Conservation (phyloP, 2,329 filamentous ascomycete genomes). For the Drechslerella coelobrocha region DNA sequence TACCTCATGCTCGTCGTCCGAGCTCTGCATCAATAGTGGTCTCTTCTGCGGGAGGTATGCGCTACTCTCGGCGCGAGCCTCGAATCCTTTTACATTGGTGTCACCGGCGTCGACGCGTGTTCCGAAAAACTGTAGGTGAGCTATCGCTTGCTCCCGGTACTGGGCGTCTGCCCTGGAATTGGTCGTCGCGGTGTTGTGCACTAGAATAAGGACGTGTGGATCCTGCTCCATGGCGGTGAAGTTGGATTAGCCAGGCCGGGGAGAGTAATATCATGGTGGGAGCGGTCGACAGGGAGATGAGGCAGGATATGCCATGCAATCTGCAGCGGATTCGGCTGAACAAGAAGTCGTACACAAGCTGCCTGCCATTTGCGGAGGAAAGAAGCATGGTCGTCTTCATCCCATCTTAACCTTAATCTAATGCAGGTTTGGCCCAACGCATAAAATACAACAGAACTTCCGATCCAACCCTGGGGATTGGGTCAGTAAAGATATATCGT, state of each 20-base stretch:
- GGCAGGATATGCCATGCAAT: background rate
- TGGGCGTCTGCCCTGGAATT: constrained; percentile 26
- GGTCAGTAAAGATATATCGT: too few species aligned
- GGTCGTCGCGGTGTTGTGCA: constrained; percentile 35
- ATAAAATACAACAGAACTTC: background rate
- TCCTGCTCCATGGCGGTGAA: constrained; percentile 39
- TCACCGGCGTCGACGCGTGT: constrained; percentile 14
- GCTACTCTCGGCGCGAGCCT: background rate
- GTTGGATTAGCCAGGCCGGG: constrained; percentile 1
- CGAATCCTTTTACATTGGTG: background rate
- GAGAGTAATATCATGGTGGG: constrained; percentile 15
- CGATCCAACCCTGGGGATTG: too few species aligned
- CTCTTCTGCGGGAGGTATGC: constrained; percentile 8
- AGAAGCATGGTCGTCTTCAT: background rate
- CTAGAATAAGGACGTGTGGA: constrained; percentile 25
- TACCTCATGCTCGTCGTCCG: constrained; percentile 19
- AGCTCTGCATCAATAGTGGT: constrained; percentile 8
- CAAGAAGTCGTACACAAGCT: background rate
- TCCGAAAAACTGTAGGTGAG: constrained; percentile 14
- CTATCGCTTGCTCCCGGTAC: constrained; percentile 32
- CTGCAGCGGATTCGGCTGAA: background rate
- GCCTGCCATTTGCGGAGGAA: background rate
- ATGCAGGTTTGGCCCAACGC: background rate
- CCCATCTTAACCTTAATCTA: background rate
- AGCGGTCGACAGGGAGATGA: background rate